phyloP scores from a whole-genome alignment of 1,284 basidiomycete species.

The Ganoderma resinaceum region DNA sequence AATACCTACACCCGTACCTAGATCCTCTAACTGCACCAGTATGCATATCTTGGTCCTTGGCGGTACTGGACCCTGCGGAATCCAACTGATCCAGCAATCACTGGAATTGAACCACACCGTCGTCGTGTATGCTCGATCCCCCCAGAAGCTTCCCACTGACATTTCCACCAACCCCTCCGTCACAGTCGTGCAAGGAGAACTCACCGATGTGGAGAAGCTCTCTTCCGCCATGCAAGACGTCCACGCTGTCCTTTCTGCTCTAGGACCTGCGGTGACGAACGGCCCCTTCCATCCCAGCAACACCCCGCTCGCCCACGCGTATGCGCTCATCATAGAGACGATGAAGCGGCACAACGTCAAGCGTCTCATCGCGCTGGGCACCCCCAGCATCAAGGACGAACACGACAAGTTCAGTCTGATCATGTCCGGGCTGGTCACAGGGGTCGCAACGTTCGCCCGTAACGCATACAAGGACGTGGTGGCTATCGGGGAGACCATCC shows the following conservation, averaged over 20 bases:
- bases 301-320: conserved; percentile 68
- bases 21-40: background rate
- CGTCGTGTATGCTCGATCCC: conserved; percentile 66
- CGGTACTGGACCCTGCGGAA: conserved; percentile 65
- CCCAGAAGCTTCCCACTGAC: conserved; percentile 63
- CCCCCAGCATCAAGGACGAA: conserved; percentile 66
- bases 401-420: conserved; percentile 60
- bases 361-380: conserved; percentile 70
- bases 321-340: conserved; percentile 56
- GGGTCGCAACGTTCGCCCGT: conserved; percentile 45
- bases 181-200: conserved; percentile 58
- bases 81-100: conserved; percentile 58
- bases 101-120: conserved; percentile 55
- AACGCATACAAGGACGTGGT: conserved; percentile 56
- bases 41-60: conserved; percentile 50
- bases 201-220: conserved; percentile 57
- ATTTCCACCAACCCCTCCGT: conserved; percentile 52
- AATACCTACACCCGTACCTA: background rate
- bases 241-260: conserved; percentile 67
- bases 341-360: conserved; percentile 60
- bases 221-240: conserved; percentile 60
- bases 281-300: conserved; percentile 48
- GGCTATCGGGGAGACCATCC: conserved; percentile 60
- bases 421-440: conserved; percentile 52
- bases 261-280: conserved; percentile 57